Percentiles rank a stretch among this genome's conserved stretches.
phyloP scores from a whole-genome alignment of 2,329 filamentous ascomycete genomes.

The Septoria petroselini region DNA sequence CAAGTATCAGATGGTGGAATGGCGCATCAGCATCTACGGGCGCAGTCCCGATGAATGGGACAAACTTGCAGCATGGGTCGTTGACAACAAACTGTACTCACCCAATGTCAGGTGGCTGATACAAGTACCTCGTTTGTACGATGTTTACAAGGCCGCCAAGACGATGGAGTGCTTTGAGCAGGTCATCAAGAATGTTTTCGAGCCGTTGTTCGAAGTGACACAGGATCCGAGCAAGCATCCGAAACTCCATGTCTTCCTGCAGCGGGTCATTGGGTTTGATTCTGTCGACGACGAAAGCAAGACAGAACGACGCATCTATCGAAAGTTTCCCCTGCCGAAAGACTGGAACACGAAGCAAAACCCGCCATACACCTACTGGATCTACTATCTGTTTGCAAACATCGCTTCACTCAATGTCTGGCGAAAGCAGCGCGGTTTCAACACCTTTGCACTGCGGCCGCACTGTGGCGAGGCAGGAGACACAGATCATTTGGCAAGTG shows the following conservation, averaged over 20 bases:
- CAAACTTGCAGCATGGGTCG: slow-evolving; percentile 92
- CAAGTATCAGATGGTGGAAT: slow-evolving; percentile 99
- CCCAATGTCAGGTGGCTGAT: slow-evolving; percentile 97
- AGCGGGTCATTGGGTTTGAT: slow-evolving; percentile 94
- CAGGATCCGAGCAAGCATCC: slow-evolving; percentile 80
- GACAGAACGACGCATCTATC: slow-evolving; percentile 86
- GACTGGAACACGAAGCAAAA: slow-evolving; percentile 92
- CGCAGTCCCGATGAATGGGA: slow-evolving; percentile 94
- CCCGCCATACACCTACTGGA: slow-evolving; percentile 98
- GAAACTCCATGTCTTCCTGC: slow-evolving; percentile 90
- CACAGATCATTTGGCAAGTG: slow-evolving; percentile 90
- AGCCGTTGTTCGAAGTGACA: slow-evolving; percentile 91
- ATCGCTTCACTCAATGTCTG: slow-evolving; percentile 88
- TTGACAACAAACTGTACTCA: slow-evolving; percentile 97
- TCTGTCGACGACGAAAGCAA: slow-evolving; percentile 99
- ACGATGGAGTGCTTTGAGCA: slow-evolving; percentile 89
- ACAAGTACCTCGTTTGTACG: slow-evolving; percentile 89
- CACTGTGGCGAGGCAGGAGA: slow-evolving; percentile 97
- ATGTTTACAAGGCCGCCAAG: slow-evolving; percentile 87
- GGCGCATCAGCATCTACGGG: slow-evolving; percentile 97
- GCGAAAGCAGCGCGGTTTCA: slow-evolving; percentile 88
- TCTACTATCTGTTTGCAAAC: slow-evolving; percentile 95
- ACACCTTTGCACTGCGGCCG: slow-evolving; percentile 86
- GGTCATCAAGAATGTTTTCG: slow-evolving; percentile 85
- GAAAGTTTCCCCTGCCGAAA: slow-evolving; percentile 87